Evolutionary conservation across 768 basidiomycete genomes (phyloP), one percentile per base, ranked within the genome.

Genomic region (Collybiopsis luxurians): DNA sequence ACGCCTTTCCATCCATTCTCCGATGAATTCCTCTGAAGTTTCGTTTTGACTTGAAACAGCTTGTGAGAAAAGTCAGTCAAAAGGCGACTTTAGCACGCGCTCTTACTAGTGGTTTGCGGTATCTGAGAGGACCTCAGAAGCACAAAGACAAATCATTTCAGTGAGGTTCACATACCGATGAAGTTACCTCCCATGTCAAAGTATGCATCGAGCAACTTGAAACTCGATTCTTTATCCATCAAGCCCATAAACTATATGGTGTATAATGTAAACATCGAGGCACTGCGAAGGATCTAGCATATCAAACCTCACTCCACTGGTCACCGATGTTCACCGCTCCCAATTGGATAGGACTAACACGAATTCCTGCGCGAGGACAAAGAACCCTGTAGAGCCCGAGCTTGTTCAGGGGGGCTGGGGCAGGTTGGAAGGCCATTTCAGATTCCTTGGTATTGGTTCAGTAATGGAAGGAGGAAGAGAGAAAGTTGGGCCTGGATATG

Each of bases 21-120:
- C 82, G 27, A 82, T 72, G 59, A 78, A 77, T 46, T 61, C 52
- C 63, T 88, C 85, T 2, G 80, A 83, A 19, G 74, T 62, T 57
- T 79, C 83, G 55, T 83, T 75, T 61, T 86, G 82, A 56, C 77
- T n/a, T n/a, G n/a, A n/a, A n/a, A n/a, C n/a, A n/a, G n/a, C n/a
- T n/a, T 80, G 39, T 13, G 4, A 27, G n/a, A 7, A 13, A 48
- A n/a, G n/a, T n/a, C n/a, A n/a, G n/a, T n/a, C n/a, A n/a, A n/a
- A n/a, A n/a, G n/a, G n/a, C n/a, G n/a, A n/a, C n/a, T n/a, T n/a
- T n/a, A n/a, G n/a, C n/a, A n/a, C n/a, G 21, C 23, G 17, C 26
- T 21, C 73, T 48, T 46, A 71, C 69, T 78, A 79, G 58, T 61
- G 65, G 63, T 76, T 78, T n/a, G 79, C 75, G 5, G 77, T 77